Evolutionary conservation across 768 basidiomycete genomes (phyloP).

Genomic region (Podaxis mareebaensis): DNA sequence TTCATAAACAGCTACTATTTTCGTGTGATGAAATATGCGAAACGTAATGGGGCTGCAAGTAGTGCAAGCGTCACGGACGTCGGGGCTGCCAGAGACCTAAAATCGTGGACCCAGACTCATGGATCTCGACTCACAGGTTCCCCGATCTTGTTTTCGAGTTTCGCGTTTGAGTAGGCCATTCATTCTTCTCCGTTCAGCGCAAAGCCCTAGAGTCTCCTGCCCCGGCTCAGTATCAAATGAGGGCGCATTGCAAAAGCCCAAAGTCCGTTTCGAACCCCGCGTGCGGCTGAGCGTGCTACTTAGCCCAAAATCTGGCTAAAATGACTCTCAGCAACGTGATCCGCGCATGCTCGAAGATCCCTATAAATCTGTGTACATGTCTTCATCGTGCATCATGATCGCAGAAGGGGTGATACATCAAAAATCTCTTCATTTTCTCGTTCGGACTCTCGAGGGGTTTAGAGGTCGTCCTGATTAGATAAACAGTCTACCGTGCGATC

Average conservation of each 20-base stretch:
- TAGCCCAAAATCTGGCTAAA: neutral
- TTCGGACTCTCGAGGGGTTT: neutral
- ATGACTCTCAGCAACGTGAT: neutral
- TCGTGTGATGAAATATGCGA: neutral
- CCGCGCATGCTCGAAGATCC: neutral
- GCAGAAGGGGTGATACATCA: neutral
- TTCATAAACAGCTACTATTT: neutral
- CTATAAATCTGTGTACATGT: neutral
- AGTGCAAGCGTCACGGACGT: neutral
- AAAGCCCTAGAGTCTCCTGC: neutral
- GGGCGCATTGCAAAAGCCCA: neutral
- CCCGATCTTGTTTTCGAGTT: neutral
- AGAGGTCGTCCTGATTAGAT: neutral
- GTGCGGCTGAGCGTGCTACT: neutral
- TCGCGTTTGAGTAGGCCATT: neutral
- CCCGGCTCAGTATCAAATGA: neutral
- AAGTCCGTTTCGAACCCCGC: slow-evolving; percentile 4
- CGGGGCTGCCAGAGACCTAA: neutral
- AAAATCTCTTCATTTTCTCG: neutral
- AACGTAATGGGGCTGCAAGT: slow-evolving; percentile 6
- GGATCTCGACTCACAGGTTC: neutral
- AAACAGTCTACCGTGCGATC: neutral
- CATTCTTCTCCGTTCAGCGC: neutral
- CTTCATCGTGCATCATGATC: neutral
- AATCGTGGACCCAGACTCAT: neutral